Evolutionary conservation across 768 basidiomycete genomes (phyloP).

Genomic region (Boletales sp.): DNA sequence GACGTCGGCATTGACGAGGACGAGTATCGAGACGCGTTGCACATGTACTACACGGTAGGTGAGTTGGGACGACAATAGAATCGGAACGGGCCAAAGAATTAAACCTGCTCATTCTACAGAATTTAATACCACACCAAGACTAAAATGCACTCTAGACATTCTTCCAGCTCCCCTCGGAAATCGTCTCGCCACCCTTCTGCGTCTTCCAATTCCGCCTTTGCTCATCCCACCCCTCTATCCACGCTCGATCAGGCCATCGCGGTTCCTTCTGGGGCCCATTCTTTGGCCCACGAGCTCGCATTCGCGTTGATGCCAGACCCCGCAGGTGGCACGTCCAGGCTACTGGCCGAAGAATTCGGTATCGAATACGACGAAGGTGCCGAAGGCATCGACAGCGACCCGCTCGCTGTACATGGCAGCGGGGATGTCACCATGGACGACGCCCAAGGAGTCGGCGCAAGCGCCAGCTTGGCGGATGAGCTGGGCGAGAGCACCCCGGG

Average conservation of each 20-base stretch:
- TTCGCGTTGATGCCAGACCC: slow-evolving; percentile 88
- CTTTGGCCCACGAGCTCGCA: slow-evolving; percentile 84
- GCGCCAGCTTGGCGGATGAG: slow-evolving; percentile 44
- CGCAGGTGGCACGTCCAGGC: slow-evolving; percentile 60
- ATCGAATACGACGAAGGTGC: slow-evolving; percentile 88
- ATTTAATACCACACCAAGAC: neutral
- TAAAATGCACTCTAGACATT: slow-evolving; percentile 26
- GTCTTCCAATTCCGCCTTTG: slow-evolving; percentile 15
- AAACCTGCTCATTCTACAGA: too few relatives aligned
- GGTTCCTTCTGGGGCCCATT: slow-evolving; percentile 42
- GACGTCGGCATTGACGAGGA: too few relatives aligned
- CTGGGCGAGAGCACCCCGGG: slow-evolving; percentile 23
- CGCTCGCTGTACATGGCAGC: slow-evolving; percentile 24
- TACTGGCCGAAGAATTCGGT: slow-evolving; percentile 85
- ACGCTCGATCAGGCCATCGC: slow-evolving; percentile 30
- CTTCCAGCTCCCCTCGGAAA: slow-evolving; percentile 27
- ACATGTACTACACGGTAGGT: too few relatives aligned
- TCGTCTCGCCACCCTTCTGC: slow-evolving; percentile 28
- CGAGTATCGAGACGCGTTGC: too few relatives aligned
- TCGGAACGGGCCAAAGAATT: neutral
- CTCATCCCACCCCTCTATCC: slow-evolving; percentile 27
- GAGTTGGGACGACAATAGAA: too few relatives aligned
- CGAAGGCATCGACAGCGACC: slow-evolving; percentile 60
- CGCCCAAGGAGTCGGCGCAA: slow-evolving; percentile 24
- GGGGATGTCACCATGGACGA: slow-evolving; percentile 29